Evolutionary conservation across 192 early-diverging fungal species (phyloP).

Genomic region (Mortierella claussenii): DNA sequence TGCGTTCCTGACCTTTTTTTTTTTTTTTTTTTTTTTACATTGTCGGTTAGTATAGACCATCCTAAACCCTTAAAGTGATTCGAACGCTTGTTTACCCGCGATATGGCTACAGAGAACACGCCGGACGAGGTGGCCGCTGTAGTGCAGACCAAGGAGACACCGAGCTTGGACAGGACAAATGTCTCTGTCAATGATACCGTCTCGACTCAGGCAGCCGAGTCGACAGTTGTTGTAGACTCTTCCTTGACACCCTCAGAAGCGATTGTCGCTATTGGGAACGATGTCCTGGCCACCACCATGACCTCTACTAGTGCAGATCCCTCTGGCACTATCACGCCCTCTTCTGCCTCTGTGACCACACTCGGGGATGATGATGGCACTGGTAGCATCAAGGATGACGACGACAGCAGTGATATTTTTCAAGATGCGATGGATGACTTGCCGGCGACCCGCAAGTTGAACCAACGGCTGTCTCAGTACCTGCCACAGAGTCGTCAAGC

Average conservation of each 20-base stretch:
- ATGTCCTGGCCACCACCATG: slow-evolving; percentile 26
- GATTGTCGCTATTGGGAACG: slow-evolving; percentile 42
- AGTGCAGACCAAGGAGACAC: not conserved
- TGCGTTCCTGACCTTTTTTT: too few relatives aligned
- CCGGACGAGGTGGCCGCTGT: not conserved
- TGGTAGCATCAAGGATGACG: slow-evolving; percentile 11
- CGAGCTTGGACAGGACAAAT: too few relatives aligned
- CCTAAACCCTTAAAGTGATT: too few relatives aligned
- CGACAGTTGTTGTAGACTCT: too few relatives aligned
- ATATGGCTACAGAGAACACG: too few relatives aligned
- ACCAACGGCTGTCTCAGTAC: slow-evolving; percentile 25
- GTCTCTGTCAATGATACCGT: too few relatives aligned
- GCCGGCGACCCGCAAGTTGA: slow-evolving; percentile 29
- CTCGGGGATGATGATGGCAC: not conserved
- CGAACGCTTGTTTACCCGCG: too few relatives aligned
- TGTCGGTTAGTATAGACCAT: too few relatives aligned
- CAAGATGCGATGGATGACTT: slow-evolving; percentile 40
- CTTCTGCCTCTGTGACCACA: slow-evolving; percentile 20
- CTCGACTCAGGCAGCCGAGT: not conserved
- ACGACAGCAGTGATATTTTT: slow-evolving; percentile 9
- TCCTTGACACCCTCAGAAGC: slow-evolving; percentile 23
- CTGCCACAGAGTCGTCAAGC: slow-evolving; percentile 15
- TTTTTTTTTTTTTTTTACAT: too few relatives aligned
- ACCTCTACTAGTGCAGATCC: not conserved
- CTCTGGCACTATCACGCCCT: slow-evolving; percentile 25